These are phyloP conservation scores for Moniliophthora roreri DNA, from an alignment of 1,284 basidiomycete genomes.

Conservation along the genomic window DNA sequence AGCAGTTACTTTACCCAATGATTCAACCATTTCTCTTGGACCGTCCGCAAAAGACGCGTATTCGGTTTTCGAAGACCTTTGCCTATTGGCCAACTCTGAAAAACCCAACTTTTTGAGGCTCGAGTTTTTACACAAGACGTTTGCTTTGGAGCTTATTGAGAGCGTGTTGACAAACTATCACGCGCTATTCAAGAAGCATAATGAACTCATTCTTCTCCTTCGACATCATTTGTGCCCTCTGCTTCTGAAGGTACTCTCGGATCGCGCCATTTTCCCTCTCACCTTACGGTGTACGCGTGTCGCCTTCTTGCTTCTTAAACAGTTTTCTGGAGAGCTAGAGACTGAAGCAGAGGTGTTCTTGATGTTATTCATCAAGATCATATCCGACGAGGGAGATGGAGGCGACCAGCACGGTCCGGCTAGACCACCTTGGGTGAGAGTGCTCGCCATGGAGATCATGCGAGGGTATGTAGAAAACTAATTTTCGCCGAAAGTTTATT, in stretches of 20 bases:
- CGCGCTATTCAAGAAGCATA: constrained; percentile 82
- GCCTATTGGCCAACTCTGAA: constrained; percentile 83
- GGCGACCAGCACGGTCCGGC: constrained; percentile 35
- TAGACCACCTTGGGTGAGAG: constrained; percentile 83
- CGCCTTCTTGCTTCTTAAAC: constrained; percentile 90
- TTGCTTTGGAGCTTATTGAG: constrained; percentile 94
- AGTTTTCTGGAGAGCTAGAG: constrained; percentile 81
- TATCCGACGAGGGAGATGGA: constrained; percentile 65
- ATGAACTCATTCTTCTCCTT: constrained; percentile 82
- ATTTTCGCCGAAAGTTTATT: constrained; percentile 5
- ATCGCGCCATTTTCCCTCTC: constrained; percentile 84
- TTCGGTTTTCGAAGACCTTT: constrained; percentile 87
- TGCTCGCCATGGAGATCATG: constrained; percentile 90
- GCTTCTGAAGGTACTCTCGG: constrained; percentile 82
- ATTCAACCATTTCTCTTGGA: constrained; percentile 59
- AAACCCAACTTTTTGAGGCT: constrained; percentile 83
- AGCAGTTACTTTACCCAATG: constrained; percentile 61
- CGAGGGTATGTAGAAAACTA: constrained; percentile 53
- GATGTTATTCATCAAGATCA: constrained; percentile 75
- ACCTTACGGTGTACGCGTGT: constrained; percentile 91
- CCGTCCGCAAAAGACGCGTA: constrained; percentile 88
- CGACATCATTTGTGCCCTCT: constrained; percentile 90
- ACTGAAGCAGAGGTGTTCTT: constrained; percentile 87
- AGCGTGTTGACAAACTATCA: constrained; percentile 96
- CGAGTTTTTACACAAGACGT: constrained; percentile 87